Evolutionary conservation across 75 land plant species (phyloP).

Genomic region (Picea glauca): DNA sequence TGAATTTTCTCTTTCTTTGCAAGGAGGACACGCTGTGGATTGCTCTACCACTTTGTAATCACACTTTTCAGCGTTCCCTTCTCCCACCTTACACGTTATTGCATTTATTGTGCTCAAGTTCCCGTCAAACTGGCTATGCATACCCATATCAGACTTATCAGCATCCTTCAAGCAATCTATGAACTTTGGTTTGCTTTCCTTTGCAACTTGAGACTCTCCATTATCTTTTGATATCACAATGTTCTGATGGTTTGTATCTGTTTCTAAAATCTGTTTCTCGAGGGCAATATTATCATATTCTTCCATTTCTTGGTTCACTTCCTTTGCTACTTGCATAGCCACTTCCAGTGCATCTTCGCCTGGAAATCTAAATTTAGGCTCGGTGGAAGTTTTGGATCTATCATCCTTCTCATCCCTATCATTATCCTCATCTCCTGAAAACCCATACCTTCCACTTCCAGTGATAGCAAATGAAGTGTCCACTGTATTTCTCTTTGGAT

Average conservation of each 20-base stretch:
- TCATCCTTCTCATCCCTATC: neutral
- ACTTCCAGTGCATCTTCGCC: constrained; percentile 48
- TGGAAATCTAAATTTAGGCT: neutral
- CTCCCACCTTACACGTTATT: neutral
- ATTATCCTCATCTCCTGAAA: neutral
- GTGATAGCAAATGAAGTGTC: neutral
- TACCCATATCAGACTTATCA: neutral
- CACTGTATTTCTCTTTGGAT: too few species aligned
- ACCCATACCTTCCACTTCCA: neutral
- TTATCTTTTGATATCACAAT: constrained; percentile 24
- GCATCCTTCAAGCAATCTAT: neutral
- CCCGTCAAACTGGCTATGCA: neutral
- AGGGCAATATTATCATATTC: too few species aligned
- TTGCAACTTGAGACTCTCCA: neutral
- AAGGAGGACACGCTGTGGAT: neutral
- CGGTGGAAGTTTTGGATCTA: neutral
- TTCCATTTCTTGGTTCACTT: constrained; percentile 7
- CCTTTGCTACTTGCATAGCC: constrained; percentile 36
- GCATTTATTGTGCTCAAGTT: too few species aligned
- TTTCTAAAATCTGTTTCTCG: constrained; percentile 23
- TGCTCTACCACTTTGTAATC: constrained; percentile 2
- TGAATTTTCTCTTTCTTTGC: too few species aligned
- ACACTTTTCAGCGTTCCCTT: neutral
- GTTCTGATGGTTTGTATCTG: constrained; percentile 15
- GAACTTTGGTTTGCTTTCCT: neutral